Percentiles rank a stretch among this genome's conserved stretches.
phyloP scores from a whole-genome alignment of 768 basidiomycete genomes.

The Boletellus ananas region DNA sequence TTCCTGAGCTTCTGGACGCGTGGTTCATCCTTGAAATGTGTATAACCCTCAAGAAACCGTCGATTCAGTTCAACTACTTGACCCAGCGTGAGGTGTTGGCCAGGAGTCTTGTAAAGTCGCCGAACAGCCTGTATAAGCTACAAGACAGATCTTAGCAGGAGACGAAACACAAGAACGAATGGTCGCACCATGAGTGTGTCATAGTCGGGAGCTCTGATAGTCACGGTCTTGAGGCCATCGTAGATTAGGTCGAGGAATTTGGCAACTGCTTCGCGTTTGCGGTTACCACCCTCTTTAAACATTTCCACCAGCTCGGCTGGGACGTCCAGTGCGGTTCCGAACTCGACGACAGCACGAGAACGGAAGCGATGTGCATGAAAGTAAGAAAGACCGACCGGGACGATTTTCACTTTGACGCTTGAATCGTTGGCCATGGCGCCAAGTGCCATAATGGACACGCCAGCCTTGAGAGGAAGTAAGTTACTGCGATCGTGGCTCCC shows the following conservation, averaged over 20 bases:
- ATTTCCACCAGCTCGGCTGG: conserved; percentile 82
- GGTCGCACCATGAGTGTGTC: conserved; percentile 92
- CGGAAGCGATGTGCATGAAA: conserved; percentile 86
- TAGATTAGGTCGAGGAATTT: conserved; percentile 90
- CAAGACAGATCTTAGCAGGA: conserved; percentile 3
- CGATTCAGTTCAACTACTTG: conserved; percentile 95
- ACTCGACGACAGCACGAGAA: conserved; percentile 95
- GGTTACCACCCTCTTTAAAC: conserved; percentile 84
- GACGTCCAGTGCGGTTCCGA: conserved; percentile 89
- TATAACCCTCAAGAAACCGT: conserved; percentile 89
- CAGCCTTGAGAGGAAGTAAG: conserved; percentile 93
- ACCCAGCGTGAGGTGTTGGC: conserved; percentile 88
- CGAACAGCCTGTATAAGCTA: conserved; percentile 95
- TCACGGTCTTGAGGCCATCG: conserved; percentile 92
- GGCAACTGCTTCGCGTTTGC: conserved; percentile 87
- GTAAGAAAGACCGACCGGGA: conserved; percentile 76
- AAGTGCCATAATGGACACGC: conserved; percentile 96
- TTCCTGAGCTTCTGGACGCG: conserved; percentile 74
- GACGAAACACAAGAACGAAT: background rate
- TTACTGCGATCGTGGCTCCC: conserved; percentile 98
- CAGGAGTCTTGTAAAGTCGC: conserved; percentile 89
- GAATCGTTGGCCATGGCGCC: conserved; percentile 96
- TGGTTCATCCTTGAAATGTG: conserved; percentile 89
- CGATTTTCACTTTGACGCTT: conserved; percentile 83
- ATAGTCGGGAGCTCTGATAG: conserved; percentile 92